Conservation (phyloP, 1,284 basidiomycete genomes). For the Sanguinoderma infundibulare region DNA sequence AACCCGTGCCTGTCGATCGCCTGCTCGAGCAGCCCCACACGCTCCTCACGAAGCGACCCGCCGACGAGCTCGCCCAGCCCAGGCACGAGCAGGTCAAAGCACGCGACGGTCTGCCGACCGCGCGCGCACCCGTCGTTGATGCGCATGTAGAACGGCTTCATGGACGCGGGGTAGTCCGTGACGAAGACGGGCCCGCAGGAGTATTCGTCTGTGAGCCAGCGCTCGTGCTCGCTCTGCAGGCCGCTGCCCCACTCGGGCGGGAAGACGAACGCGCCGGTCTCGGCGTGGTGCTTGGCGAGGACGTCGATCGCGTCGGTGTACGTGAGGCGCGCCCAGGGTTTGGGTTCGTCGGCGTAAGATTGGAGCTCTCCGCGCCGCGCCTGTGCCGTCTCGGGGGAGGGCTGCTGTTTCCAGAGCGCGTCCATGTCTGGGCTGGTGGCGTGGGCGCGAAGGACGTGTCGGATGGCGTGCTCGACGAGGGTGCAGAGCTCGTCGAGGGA, state of each 20-base stretch:
- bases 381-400: background rate
- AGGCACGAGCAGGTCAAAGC: constrained; percentile 94
- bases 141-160: constrained; percentile 99
- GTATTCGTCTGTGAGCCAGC: constrained; percentile 79
- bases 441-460: constrained; percentile 36
- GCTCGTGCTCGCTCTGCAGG: constrained; percentile 91
- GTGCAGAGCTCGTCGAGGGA: constrained; percentile 63
- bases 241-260: constrained; percentile 72
- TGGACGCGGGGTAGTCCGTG: constrained; percentile 80
- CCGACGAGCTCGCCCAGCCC: constrained; percentile 90
- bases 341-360: constrained; percentile 37
- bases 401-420: constrained; percentile 19
- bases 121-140: constrained; percentile 42
- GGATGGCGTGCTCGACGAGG: constrained; percentile 73
- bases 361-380: constrained; percentile 35
- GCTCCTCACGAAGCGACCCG: constrained; percentile 90
- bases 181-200: constrained; percentile 85
- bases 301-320: constrained; percentile 80
- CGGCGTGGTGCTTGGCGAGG: constrained; percentile 49
- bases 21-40: constrained; percentile 56
- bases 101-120: constrained; percentile 70
- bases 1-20: constrained; percentile 58
- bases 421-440: constrained; percentile 16
- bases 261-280: constrained; percentile 51
- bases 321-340: constrained; percentile 73